Evolutionary conservation across 805 yeast genomes (phyloP).

Genomic region (Groenewaldozyma salmanticensis): DNA sequence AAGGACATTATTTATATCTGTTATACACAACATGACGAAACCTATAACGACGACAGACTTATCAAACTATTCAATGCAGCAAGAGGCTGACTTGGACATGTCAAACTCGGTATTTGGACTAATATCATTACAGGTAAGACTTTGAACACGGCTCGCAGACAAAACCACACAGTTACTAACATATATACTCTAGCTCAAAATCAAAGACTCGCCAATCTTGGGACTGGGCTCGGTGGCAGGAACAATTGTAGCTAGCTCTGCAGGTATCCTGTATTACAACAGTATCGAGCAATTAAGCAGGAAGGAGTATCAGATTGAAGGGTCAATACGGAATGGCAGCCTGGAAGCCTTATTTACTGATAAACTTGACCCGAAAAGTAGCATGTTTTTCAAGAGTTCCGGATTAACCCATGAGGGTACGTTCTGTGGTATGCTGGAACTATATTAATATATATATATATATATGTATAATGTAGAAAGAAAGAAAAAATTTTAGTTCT

Average conservation of each 20-base stretch:
- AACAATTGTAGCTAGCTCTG: not conserved
- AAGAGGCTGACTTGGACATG: slow-evolving; percentile 6
- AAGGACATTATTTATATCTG: no score
- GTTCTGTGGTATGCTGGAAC: slow-evolving; percentile 17
- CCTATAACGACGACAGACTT: no score
- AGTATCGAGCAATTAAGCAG: slow-evolving; percentile 15
- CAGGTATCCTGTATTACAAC: slow-evolving; percentile 18
- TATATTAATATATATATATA: slow-evolving; percentile 5
- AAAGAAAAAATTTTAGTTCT: not conserved
- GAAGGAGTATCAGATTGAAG: slow-evolving; percentile 15
- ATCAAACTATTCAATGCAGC: not conserved
- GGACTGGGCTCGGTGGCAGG: slow-evolving; percentile 18
- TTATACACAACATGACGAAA: no score
- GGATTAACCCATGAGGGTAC: slow-evolving; percentile 7
- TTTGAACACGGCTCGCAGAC: not conserved
- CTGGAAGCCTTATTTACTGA: slow-evolving; percentile 13
- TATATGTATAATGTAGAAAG: not conserved
- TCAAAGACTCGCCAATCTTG: slow-evolving; percentile 13
- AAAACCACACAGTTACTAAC: no score
- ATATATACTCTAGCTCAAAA: slow-evolving; percentile 6
- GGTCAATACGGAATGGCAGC: slow-evolving; percentile 10
- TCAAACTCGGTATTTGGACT: slow-evolving; percentile 18
- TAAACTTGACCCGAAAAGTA: slow-evolving; percentile 9
- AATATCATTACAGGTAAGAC: slow-evolving; percentile 16
- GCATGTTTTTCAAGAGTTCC: slow-evolving; percentile 11